Base-by-base conservation (phyloP, 2,329 filamentous ascomycete species). In the Diaporthe amygdali region DNA sequence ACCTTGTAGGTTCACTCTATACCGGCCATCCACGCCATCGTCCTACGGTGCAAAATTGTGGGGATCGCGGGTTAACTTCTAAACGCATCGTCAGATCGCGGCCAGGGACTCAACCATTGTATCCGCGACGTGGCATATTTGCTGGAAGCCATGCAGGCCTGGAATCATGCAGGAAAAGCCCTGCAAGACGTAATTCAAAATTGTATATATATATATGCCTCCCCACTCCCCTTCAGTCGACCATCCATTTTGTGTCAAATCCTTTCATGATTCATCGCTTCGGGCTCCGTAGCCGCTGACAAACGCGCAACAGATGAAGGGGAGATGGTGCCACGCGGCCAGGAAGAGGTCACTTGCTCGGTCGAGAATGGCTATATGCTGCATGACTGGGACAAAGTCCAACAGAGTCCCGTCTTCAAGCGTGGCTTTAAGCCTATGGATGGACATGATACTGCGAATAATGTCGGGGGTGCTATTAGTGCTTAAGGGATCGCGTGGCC, bases 311-410 rank as follows among this genome's bases (percentile, higher is more conserved):
- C n/a, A n/a, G n/a, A 44, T 17, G 55, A 61, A 22, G 15, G 25
- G 37, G 37, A 61, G 15, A 61, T 61, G 55, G 44, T 61, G 22
- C 37, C 55, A 17, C 55, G 55, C n/a, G 55, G 55, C 32, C 55
- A 44, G 12, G 55, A 46, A 8, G 55, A 61, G 25, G 55, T 61
- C 17, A 44, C 55, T 37, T 61, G 55, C n/a, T 61, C 55, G 25
- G 55, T 61, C 44, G 55, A 61, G 37, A 61, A 61, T 46, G 55
- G 55, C 37, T 61, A 61, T 14, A 61, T 61, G 55, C 55, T 61
- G 17, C 55, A 61, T 30, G 55, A 61, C 22, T 61, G 55, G 37
- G 14, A 44, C 37, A 61, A 61, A 8, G 37, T 61, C 17, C 17
- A 30, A n/a, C 55, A 61, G 17, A 61, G 55, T 9, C 55, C 55